Conservation (phyloP, 805 yeast genomes). For the Cyberlindnera petersonii region DNA sequence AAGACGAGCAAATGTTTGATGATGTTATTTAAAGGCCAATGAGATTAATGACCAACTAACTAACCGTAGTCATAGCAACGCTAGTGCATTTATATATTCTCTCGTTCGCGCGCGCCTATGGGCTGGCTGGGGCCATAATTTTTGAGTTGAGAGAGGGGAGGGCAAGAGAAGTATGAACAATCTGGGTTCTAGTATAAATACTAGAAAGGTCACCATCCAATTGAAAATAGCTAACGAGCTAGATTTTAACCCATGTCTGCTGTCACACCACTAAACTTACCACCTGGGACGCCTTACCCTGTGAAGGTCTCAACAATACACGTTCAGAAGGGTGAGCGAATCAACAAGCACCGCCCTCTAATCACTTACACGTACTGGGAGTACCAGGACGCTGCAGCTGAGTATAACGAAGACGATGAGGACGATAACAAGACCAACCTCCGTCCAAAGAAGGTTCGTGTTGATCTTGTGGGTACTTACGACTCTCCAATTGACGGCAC, state of each 20-base stretch:
- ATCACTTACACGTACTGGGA: conserved; percentile 45
- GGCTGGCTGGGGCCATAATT: too few relatives aligned
- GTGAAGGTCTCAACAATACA: conserved; percentile 35
- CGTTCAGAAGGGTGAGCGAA: conserved; percentile 28
- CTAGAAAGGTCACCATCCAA: too few relatives aligned
- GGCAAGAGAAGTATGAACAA: too few relatives aligned
- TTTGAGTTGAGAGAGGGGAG: too few relatives aligned
- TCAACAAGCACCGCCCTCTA: conserved; percentile 36
- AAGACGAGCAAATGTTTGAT: conserved; percentile 12
- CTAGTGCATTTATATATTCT: too few relatives aligned
- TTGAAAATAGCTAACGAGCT: too few relatives aligned
- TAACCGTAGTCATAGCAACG: neutral
- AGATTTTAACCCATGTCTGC: conserved; percentile 21
- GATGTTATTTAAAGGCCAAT: conserved; percentile 4
- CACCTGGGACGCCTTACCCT: conserved; percentile 34
- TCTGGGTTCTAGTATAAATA: too few relatives aligned
- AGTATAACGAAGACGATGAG: conserved; percentile 23
- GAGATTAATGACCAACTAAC: neutral
- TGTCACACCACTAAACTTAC: conserved; percentile 23
- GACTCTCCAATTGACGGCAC: conserved; percentile 83
- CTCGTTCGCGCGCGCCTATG: too few relatives aligned
- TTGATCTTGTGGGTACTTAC: conserved; percentile 69
- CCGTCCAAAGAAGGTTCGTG: conserved; percentile 36
- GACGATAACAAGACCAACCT: conserved; percentile 17
- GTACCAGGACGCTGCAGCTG: conserved; percentile 29